These are phyloP conservation scores for Saccharomycopsis fermentans DNA, from an alignment of 805 yeast genomes.

Conservation along the genomic window DNA sequence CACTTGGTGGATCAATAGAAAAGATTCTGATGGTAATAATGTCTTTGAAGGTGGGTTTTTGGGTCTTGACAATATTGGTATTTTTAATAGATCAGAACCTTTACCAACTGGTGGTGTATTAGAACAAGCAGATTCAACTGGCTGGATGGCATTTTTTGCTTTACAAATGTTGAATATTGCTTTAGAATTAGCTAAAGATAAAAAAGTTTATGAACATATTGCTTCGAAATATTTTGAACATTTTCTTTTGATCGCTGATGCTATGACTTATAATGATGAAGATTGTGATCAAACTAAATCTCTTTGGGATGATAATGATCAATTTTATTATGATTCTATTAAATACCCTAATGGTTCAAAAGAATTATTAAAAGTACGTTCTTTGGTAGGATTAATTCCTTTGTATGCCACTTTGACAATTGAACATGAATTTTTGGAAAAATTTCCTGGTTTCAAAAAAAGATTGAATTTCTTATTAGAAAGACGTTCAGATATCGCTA, in stretches of 20 bases:
- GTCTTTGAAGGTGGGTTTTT: constrained; percentile 91
- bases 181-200: constrained; percentile 74
- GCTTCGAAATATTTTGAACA: constrained; percentile 94
- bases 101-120: constrained; percentile 84
- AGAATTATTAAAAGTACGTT: constrained; percentile 71
- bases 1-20: constrained; percentile 97
- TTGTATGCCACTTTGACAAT: constrained; percentile 80
- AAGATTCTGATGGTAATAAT: constrained; percentile 77
- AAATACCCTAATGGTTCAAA: constrained; percentile 63
- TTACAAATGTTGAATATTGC: constrained; percentile 90
- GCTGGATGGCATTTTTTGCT: constrained; percentile 94
- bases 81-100: constrained; percentile 87
- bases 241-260: constrained; percentile 83
- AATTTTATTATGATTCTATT: constrained; percentile 85
- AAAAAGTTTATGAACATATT: constrained; percentile 83
- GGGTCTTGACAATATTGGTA: constrained; percentile 87
- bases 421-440: constrained; percentile 70
- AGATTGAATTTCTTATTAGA: constrained; percentile 77
- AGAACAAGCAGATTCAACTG: constrained; percentile 93
- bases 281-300: constrained; percentile 39
- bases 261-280: constrained; percentile 59
- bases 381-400: constrained; percentile 87
- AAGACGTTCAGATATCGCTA: constrained; percentile 58
- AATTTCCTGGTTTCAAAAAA: constrained; percentile 73
- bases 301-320: constrained; percentile 83